Base-by-base conservation (phyloP, 345 rosid species). In the Tarenaya hassleriana region DNA sequence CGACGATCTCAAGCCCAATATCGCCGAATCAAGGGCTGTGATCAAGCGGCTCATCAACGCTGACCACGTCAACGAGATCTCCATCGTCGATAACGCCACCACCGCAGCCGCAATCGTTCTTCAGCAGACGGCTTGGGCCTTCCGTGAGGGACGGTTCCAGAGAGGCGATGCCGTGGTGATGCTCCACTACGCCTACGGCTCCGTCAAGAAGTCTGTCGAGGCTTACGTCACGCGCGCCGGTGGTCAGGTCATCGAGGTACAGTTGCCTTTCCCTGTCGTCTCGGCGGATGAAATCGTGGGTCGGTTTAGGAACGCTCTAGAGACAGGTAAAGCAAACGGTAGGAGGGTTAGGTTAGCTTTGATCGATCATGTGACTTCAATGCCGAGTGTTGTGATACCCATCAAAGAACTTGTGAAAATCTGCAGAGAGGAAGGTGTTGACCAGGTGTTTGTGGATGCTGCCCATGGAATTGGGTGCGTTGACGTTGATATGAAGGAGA, bases 381-480 rank as follows among this genome's bases (percentile, higher is more conserved):
- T 92, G 96, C 96, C 95, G 16, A 77, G 80, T 47, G 95, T 92
- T 37, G 88, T 85, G 34, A 79, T 84, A 35, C 98, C 94, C 0
- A 76, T 92, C 56, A 71, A 73, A 47, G 88, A 85, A 15, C 66
- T 88, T 67, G 95, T 92, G n/a, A 71, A 62, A 44, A 83, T 88
- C 60, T 92, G 97, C 64, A 75, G 97, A 44, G 75, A 75, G 8
- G 95, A 92, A 66, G 94, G 94, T 18, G 97, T 88, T 49, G 94
- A 88, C 41, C 90, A 79, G 20, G 83, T 92, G 1, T 92, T 88
- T 58, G 91, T 91, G 0, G 98, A 91, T 47, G 98, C 94, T 7
- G 96, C 98, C 34, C 98, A 87, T 55, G 92, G 92, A 7, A 79
- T 91, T 7, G 98, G 98, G 7, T 80, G 95, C 34, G 87, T 84